A percentile compares a stretch with the other conserved stretches of the same genome.
Evolutionary conservation across 2,329 filamentous ascomycete species (phyloP).

Genomic region (Phaeosphaeria sp.): DNA sequence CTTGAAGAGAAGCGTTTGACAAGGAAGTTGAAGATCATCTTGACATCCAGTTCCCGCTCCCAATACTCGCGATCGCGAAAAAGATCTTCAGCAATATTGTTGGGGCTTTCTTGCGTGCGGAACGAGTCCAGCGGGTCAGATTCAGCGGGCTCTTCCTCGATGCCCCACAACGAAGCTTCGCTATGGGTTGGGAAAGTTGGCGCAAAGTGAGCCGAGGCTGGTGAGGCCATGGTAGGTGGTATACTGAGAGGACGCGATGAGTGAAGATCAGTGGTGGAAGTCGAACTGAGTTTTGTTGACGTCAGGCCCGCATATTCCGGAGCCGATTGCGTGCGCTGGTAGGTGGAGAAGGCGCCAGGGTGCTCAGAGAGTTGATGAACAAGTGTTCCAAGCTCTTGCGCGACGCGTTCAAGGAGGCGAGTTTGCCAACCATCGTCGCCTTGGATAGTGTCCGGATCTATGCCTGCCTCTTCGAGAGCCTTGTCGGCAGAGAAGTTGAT

Average conservation of each 20-base stretch:
- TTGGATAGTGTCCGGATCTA: slow-evolving; percentile 39
- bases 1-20: slow-evolving; percentile 47
- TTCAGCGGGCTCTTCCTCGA: slow-evolving; percentile 65
- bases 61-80: slow-evolving; percentile 75
- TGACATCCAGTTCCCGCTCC: slow-evolving; percentile 90
- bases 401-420: slow-evolving; percentile 80
- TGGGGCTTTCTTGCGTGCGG: slow-evolving; percentile 22
- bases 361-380: slow-evolving; percentile 85
- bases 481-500: slow-evolving; percentile 24
- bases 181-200: slow-evolving; percentile 54
- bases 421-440: slow-evolving; percentile 69
- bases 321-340: slow-evolving; percentile 63
- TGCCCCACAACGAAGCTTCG: slow-evolving; percentile 69
- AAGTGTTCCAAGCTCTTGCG: slow-evolving; percentile 82
- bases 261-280: slow-evolving; percentile 26
- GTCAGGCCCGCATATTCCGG: slow-evolving; percentile 82
- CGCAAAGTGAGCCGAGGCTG: slow-evolving; percentile 54
- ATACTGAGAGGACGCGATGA: slow-evolving; percentile 34
- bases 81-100: slow-evolving; percentile 38
- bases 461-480: slow-evolving; percentile 25
- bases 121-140: slow-evolving; percentile 55
- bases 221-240: slow-evolving; percentile 35
- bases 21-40: slow-evolving; percentile 81
- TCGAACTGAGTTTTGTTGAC: slow-evolving; percentile 51
- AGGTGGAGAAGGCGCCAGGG: slow-evolving; percentile 87